Conservation (phyloP, 208 protist genomes). For the Acanthamoeba castellanii region DNA sequence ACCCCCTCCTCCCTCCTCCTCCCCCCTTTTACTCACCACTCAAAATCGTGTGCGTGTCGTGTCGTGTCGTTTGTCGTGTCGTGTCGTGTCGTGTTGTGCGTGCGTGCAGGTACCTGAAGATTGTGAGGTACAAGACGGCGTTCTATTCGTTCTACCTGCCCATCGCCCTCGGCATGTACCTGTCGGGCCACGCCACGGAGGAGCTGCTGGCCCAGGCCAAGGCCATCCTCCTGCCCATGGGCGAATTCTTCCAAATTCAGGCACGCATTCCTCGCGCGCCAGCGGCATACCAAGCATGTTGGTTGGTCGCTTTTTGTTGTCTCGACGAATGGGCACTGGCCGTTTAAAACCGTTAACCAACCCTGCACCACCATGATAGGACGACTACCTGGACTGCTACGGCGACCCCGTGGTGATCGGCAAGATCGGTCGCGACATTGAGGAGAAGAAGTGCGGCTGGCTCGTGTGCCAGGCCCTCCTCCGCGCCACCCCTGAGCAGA, state of each 20-base stretch:
- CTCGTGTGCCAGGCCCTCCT: constrained; percentile 86
- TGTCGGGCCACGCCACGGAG: constrained; percentile 88
- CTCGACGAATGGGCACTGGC: background rate
- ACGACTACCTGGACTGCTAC: constrained; percentile 98
- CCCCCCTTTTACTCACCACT: background rate
- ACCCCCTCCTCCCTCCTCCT: background rate
- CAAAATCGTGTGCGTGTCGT: too few relatives aligned
- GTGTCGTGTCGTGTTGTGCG: too few relatives aligned
- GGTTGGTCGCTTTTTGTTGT: background rate
- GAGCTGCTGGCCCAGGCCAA: constrained; percentile 89
- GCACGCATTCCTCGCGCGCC: background rate
- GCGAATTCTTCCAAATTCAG: constrained; percentile 98
- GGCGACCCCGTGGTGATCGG: constrained; percentile 95
- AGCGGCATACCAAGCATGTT: background rate
- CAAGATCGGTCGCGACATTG: constrained; percentile 98
- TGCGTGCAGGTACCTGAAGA: constrained; percentile 92
- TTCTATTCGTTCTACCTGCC: constrained; percentile 98
- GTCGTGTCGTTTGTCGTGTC: too few relatives aligned
- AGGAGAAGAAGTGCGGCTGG: constrained; percentile 96
- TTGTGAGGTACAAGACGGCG: constrained; percentile 98
- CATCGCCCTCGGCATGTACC: constrained; percentile 95
- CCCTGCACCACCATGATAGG: constrained; percentile 83
- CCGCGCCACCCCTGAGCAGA: constrained; percentile 82
- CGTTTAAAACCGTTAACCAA: background rate
- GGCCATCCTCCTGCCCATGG: constrained; percentile 95